Evolutionary conservation across 2,329 filamentous ascomycete genomes (phyloP).

Genomic region (Pseudocercospora eumusae): DNA sequence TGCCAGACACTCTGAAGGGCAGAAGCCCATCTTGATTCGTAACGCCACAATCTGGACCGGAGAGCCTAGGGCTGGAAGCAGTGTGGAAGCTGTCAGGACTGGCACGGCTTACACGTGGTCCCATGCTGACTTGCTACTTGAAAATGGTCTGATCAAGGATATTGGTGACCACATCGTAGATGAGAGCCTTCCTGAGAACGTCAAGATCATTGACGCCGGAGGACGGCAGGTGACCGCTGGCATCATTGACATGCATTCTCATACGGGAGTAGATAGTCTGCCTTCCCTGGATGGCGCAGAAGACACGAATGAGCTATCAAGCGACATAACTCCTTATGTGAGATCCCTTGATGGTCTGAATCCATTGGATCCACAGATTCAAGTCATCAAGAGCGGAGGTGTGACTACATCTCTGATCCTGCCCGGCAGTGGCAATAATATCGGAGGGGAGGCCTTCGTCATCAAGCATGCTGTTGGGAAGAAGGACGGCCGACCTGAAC

Average conservation of each 20-base stretch:
- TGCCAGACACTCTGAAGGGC: constrained; percentile 61
- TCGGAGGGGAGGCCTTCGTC: constrained; percentile 69
- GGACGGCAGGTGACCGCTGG: constrained; percentile 65
- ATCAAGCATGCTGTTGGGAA: constrained; percentile 68
- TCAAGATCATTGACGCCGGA: constrained; percentile 58
- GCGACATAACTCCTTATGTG: constrained; percentile 67
- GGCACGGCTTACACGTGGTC: constrained; percentile 65
- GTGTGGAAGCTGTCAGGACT: constrained; percentile 55
- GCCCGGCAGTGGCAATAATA: constrained; percentile 69
- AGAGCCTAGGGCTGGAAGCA: constrained; percentile 58
- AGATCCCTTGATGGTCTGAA: constrained; percentile 67
- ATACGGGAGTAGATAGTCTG: constrained; percentile 62
- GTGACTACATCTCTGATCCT: constrained; percentile 68
- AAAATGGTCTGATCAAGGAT: constrained; percentile 61
- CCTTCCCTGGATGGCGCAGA: constrained; percentile 57
- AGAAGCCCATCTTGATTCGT: constrained; percentile 62
- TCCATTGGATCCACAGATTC: constrained; percentile 64
- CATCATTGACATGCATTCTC: constrained; percentile 72
- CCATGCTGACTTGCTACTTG: constrained; percentile 60
- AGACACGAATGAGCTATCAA: constrained; percentile 65
- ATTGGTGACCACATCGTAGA: constrained; percentile 52
- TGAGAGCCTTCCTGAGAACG: constrained; percentile 50
- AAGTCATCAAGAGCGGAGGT: constrained; percentile 71
- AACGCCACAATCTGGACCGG: constrained; percentile 69
- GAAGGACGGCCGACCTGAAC: constrained; percentile 61